A percentile compares a stretch with the other conserved stretches of the same genome.
Conservation (phyloP, 352 stramenopile species). For the Globisporangium rhizosaccharum region DNA sequence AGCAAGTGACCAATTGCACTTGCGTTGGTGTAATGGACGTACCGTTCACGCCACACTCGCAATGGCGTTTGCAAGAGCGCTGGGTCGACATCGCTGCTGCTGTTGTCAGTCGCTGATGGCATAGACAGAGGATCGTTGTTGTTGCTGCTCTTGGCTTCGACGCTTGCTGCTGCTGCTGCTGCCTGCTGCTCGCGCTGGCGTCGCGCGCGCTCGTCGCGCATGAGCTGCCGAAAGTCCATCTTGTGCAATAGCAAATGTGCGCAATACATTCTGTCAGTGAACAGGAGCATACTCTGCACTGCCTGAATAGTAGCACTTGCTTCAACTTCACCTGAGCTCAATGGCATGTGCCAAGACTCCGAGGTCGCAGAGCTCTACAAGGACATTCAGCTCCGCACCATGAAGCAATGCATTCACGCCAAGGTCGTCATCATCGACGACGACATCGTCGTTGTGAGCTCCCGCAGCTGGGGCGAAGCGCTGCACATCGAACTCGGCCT, state of each 20-base stretch:
- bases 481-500: no score
- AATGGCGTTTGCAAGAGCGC: background rate
- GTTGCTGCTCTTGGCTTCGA: background rate
- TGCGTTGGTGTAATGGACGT: background rate
- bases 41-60: constrained; percentile 15
- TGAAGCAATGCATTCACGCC: no score
- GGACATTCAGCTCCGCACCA: no score
- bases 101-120: background rate
- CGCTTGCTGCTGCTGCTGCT: background rate
- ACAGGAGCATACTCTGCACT: no score
- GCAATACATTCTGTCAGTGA: no score
- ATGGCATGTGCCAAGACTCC: no score
- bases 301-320: no score
- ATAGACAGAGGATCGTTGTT: background rate
- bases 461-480: no score
- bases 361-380: no score
- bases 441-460: no score
- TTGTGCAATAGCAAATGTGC: background rate
- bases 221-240: constrained; percentile 52
- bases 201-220: constrained; percentile 45
- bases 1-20: background rate
- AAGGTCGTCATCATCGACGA: no score
- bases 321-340: no score
- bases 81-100: constrained; percentile 1
- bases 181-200: constrained; percentile 16